A percentile compares a stretch with the other conserved stretches of the same genome.
Evolutionary conservation across 2,329 filamentous ascomycete species (phyloP).

Genomic region (Ceratocystis colombiana): DNA sequence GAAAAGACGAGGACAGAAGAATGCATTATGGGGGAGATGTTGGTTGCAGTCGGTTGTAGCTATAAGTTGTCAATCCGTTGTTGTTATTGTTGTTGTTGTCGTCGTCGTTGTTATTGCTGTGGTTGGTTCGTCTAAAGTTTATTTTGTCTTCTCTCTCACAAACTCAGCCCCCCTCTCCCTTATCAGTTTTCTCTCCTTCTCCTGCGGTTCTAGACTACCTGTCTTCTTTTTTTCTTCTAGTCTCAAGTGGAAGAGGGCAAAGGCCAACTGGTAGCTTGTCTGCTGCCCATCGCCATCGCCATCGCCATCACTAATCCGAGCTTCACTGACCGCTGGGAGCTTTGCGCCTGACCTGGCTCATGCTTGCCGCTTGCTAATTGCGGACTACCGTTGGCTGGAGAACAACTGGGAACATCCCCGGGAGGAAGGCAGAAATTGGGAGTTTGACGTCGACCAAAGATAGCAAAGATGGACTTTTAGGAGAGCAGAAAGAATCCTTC

Average conservation of each 20-base stretch:
- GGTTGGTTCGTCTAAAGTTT: constrained; percentile 5
- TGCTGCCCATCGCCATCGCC: background rate
- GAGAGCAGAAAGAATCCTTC: background rate
- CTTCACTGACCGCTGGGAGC: constrained; percentile 15
- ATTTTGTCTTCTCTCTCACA: background rate
- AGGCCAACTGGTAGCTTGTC: constrained; percentile 10
- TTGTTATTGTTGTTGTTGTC: background rate
- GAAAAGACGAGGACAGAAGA: background rate
- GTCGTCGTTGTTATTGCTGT: constrained; percentile 5
- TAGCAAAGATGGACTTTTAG: background rate
- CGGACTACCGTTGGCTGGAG: constrained; percentile 13
- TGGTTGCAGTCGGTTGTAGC: background rate
- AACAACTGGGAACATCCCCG: constrained; percentile 1
- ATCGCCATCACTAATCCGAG: background rate
- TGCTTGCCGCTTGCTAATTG: constrained; percentile 17
- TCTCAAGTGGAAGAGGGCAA: background rate
- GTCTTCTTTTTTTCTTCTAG: background rate
- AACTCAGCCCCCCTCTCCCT: background rate
- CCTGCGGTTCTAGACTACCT: constrained; percentile 4
- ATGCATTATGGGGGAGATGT: background rate
- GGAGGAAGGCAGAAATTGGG: background rate
- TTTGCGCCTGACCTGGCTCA: constrained; percentile 9
- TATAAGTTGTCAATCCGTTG: background rate
- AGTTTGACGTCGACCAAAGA: constrained; percentile 10
- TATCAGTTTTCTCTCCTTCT: background rate